Percentiles rank a stretch among this genome's conserved stretches.
These are phyloP conservation scores for Rosa persica DNA, from an alignment of 306 rosid genomes.

Conservation along the genomic window DNA sequence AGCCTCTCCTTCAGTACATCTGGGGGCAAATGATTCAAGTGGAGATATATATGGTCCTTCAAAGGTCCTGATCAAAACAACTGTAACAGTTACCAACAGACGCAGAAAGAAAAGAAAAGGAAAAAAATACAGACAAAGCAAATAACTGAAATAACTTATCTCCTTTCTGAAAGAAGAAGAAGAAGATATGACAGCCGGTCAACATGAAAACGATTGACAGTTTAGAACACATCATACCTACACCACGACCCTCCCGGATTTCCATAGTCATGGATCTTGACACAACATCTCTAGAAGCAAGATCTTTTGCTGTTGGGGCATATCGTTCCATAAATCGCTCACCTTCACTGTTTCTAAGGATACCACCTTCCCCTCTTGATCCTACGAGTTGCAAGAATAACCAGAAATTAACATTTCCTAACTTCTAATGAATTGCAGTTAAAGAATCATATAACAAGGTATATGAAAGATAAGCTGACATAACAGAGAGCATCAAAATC, in stretches of 20 bases:
- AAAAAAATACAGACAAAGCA: background rate
- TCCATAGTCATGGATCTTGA: conserved; percentile 98
- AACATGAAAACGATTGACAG: conserved; percentile 4
- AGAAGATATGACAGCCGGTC: conserved; percentile 12
- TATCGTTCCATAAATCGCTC: conserved; percentile 98
- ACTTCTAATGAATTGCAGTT: background rate
- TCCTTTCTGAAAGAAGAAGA: conserved; percentile 1
- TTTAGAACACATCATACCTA: conserved; percentile 53
- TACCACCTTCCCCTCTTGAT: conserved; percentile 99
- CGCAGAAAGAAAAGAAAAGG: background rate
- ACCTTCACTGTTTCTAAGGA: conserved; percentile 93
- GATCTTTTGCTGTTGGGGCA: conserved; percentile 98
- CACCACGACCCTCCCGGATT: conserved; percentile 97
- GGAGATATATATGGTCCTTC: conserved; percentile 99
- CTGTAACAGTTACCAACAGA: conserved; percentile 10
- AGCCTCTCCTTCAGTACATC: conserved; percentile 98
- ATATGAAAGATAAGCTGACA: background rate
- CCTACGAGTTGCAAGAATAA: conserved; percentile 51
- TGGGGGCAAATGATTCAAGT: conserved; percentile 98
- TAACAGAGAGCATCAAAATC: background rate
- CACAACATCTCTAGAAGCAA: conserved; percentile 96
- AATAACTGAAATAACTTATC: background rate
- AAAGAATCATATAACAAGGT: background rate
- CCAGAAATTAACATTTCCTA: background rate
- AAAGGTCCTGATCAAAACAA: conserved; percentile 65